Percentiles rank a stretch among this genome's conserved stretches.
Conservation (phyloP, 2,329 filamentous ascomycete species). For the Davidsoniella neocaledoniae region DNA sequence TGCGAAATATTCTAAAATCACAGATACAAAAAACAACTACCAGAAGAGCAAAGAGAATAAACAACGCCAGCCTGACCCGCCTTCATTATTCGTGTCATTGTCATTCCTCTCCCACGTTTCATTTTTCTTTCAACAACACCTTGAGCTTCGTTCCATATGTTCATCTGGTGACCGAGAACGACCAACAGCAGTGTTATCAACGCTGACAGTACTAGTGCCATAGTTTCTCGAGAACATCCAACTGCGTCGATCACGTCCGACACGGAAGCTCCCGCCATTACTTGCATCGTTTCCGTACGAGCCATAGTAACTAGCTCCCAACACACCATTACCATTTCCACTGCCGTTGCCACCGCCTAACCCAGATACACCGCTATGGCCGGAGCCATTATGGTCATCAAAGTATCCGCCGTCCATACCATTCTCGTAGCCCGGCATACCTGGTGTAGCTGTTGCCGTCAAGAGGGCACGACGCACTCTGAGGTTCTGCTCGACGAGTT, state of each 20-base stretch:
- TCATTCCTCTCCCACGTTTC: too few species aligned
- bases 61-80: too few species aligned
- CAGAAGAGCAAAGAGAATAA: too few species aligned
- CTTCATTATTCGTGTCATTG: too few species aligned
- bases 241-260: conserved; percentile 39
- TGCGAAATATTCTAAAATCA: too few species aligned
- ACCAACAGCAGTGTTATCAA: conserved; percentile 28
- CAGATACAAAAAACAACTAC: too few species aligned
- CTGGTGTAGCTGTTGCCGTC: conserved; percentile 35
- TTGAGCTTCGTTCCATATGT: not conserved
- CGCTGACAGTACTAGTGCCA: conserved; percentile 24
- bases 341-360: conserved; percentile 19
- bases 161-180: conserved; percentile 16
- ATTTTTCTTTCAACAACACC: conserved; percentile 16
- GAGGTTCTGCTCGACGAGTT: conserved; percentile 47
- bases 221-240: conserved; percentile 42
- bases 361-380: conserved; percentile 15
- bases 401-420: conserved; percentile 33
- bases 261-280: conserved; percentile 33
- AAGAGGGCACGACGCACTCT: conserved; percentile 43
- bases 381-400: conserved; percentile 26
- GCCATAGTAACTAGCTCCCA: conserved; percentile 17
- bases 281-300: not conserved
- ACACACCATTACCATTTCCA: conserved; percentile 29
- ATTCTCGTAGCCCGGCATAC: conserved; percentile 29